Conservation (phyloP, 352 stramenopile genomes). For the Pythium brachiatum region DNA sequence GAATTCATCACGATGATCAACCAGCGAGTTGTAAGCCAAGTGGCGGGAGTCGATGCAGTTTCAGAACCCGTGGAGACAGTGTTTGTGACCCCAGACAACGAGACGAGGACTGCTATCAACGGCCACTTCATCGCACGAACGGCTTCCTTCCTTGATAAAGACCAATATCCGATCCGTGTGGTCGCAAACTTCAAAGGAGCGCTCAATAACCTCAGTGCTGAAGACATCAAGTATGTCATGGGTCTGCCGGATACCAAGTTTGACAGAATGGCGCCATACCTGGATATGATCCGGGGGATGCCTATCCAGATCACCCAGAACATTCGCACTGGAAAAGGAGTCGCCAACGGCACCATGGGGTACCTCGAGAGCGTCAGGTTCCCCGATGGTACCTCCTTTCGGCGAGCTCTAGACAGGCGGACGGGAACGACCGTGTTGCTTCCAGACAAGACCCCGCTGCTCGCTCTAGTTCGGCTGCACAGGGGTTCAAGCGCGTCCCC, state of each 20-base stretch:
- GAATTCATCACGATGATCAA: slow-evolving; percentile 27
- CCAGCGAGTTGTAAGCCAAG: slow-evolving; percentile 12
- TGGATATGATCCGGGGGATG: slow-evolving; percentile 19
- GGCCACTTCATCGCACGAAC: slow-evolving; percentile 2
- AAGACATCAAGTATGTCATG: slow-evolving; percentile 6
- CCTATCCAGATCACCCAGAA: slow-evolving; percentile 19
- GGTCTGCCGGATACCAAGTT: slow-evolving; percentile 15
- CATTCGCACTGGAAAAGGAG: slow-evolving; percentile 8
- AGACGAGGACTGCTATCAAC: slow-evolving; percentile 6
- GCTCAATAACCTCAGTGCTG: slow-evolving; percentile 8
- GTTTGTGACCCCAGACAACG: slow-evolving; percentile 10
- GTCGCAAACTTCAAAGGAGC: slow-evolving; percentile 17
- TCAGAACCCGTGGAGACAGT: slow-evolving; percentile 2
- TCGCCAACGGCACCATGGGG: slow-evolving; percentile 9
- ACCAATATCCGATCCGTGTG: slow-evolving; percentile 3
- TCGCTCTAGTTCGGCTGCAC: slow-evolving; percentile 3
- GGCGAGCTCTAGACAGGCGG: background rate
- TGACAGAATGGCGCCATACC: slow-evolving; percentile 11
- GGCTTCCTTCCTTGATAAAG: background rate
- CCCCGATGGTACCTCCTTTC: slow-evolving; percentile 3
- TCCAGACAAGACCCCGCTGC: slow-evolving; percentile 11
- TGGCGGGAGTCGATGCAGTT: too few species aligned
- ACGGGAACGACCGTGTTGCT: background rate
- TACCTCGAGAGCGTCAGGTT: slow-evolving; percentile 6
- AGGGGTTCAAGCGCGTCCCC: background rate